Evolutionary conservation across 179 eudicot species (phyloP), one percentile per base, ranked within the genome.

Genomic region (Silene noctiflora): DNA sequence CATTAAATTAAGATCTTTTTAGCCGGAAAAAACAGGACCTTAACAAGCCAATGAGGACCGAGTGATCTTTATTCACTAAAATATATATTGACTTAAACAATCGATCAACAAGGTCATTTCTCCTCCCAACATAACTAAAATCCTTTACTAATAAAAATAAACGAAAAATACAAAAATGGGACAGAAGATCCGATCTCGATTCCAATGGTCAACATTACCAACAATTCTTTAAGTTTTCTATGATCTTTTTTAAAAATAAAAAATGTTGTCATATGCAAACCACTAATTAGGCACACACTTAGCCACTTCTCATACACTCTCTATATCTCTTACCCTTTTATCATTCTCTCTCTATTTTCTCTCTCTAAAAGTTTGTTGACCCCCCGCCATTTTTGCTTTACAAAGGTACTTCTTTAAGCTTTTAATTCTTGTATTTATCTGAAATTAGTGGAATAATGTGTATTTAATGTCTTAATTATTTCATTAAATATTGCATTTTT

Each of bases 371-470:
- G 39, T 33, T 60, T 19, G 65, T 60, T 63, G 68, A 65, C 69
- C 44, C 44, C 46, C 69, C 69, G 69, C 69, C 69, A 65, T 65
- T 65, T 65, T 27, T 29, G 58, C 58, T 65, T 1, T 14, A 65
- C 44, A 0, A 27, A 65, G 69, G 69, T 65, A 65, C 21, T 31
- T 13, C n/a, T 5, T 22, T 64, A 8, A 60, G 20, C 64, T 21
- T 60, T 60, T 19, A 0, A 4, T 58, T n/a, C 20, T 58, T 58
- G 63, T 64, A 6, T 67, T 13, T 35, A n/a, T 5, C 1, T 67
- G 4, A 21, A 33, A 33, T 35, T 4, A 35, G 19, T 67, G 24
- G 20, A 39, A 51, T 51, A 51, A 51, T 51, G 55, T 48, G 5
- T 63, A 11, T 4, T 24, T 64, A 14, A 3, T 63, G 7, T 25